These are phyloP conservation scores for Rubroboletus satanas DNA, from an alignment of 768 basidiomycete species.

Conservation along the genomic window DNA sequence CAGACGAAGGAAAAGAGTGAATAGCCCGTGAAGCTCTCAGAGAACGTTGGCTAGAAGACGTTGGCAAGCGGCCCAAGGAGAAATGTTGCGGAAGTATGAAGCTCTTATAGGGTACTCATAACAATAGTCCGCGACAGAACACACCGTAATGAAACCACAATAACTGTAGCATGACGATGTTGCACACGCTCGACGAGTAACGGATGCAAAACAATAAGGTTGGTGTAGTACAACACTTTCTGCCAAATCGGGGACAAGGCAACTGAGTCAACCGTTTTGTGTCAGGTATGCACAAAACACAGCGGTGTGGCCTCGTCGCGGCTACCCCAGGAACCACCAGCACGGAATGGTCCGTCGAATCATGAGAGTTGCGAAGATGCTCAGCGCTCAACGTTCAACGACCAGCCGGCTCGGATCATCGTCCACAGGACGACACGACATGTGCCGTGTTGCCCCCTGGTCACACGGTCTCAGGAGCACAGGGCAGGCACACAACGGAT, in stretches of 20 bases:
- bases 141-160: background rate
- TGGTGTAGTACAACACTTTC: constrained; percentile 20
- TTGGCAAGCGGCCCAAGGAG: background rate
- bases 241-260: background rate
- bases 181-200: background rate
- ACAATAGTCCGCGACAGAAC: constrained; percentile 15
- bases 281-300: background rate
- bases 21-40: constrained; percentile 20
- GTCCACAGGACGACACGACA: background rate
- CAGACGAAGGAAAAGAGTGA: constrained; percentile 27
- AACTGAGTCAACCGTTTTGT: background rate
- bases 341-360: background rate
- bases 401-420: background rate
- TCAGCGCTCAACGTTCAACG: background rate
- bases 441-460: background rate
- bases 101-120: constrained; percentile 18
- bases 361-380: background rate
- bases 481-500: too few species aligned
- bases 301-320: background rate
- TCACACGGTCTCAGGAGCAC: background rate
- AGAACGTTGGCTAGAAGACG: constrained; percentile 14
- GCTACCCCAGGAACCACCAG: background rate
- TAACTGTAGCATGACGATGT: background rate
- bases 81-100: background rate
- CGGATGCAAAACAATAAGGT: constrained; percentile 11